Evolutionary conservation across 2,329 filamentous ascomycete genomes (phyloP), one percentile per base, ranked within the genome.

Genomic region (Clarireedia paspali): DNA sequence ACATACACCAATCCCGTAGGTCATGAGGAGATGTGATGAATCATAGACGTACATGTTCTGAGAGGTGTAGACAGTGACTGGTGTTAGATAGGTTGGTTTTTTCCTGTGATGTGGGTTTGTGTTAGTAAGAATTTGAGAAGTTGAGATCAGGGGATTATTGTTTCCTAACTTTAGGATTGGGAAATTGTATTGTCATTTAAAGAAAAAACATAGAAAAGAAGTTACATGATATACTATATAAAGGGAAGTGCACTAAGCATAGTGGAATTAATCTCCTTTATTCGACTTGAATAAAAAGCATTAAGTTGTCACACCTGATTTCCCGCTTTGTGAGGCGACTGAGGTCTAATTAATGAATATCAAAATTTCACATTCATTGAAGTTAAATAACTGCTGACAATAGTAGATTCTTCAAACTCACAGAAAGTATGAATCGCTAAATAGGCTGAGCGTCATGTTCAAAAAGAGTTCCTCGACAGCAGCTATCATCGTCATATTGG

Each of bases 361-460:
- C 6, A 9, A 30, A 30, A 10, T 7, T 30, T 7, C 27, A 30
- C 27, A 30, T 30, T 30, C 27, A 30, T 30, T 30, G 27, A 7
- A 30, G 7, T 30, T 30, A 7, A 7, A 7, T 9, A 30, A 30
- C 27, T 30, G 27, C 27, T 7, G 10, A 30, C 27, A 30, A 5
- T 30, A 30, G 27, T 30, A 30, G 27, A 30, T 30, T 30, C 27
- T 40, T 40, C 7, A 14, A 17, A 38, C 47, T 34, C 27, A 49
- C 47, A 49, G 27, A 49, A 49, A 49, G 24, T 30, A 49, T 17
- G 47, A 23, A 36, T 49, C 47, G 47, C 47, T 34, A 49, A 49
- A 49, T 20, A 49, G 47, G 36, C 47, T 38, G 6, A 49, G 47
- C 9, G 47, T 49, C 20, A 30, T 26, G 47, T 49, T 49, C 47